Conservation (phyloP, 2,329 filamentous ascomycete genomes). For the Apiospora kogelbergensis region DNA sequence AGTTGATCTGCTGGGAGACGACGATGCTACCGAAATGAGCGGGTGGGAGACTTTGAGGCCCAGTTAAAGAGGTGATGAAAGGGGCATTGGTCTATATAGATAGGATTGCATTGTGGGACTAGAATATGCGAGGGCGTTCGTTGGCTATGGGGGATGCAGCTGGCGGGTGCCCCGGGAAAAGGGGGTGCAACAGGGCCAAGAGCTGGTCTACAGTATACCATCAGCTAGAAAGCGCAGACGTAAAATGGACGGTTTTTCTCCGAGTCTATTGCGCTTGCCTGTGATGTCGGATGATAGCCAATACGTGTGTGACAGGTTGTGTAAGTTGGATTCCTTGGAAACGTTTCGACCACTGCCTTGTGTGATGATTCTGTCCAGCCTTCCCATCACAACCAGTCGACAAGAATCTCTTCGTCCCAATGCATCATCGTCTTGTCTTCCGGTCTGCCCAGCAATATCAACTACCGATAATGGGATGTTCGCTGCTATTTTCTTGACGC, state of each 20-base stretch:
- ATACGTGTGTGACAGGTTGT: background rate
- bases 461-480: background rate
- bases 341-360: background rate
- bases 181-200: background rate
- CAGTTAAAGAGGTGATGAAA: background rate
- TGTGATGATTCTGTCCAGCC: background rate
- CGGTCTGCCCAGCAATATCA: background rate
- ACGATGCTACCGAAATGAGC: constrained; percentile 45
- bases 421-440: background rate
- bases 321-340: background rate
- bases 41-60: constrained; percentile 59
- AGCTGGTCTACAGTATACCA: background rate
- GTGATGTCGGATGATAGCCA: background rate
- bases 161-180: background rate
- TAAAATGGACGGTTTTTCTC: background rate
- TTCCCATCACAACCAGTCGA: background rate
- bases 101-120: background rate
- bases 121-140: background rate
- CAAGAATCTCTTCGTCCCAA: background rate
- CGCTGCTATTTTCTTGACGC: background rate
- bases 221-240: background rate
- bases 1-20: constrained; percentile 48
- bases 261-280: background rate
- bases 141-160: background rate
- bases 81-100: background rate